These are phyloP conservation scores for Mycosphaerella sp. DNA, from an alignment of 2,329 filamentous ascomycete genomes.

Conservation along the genomic window DNA sequence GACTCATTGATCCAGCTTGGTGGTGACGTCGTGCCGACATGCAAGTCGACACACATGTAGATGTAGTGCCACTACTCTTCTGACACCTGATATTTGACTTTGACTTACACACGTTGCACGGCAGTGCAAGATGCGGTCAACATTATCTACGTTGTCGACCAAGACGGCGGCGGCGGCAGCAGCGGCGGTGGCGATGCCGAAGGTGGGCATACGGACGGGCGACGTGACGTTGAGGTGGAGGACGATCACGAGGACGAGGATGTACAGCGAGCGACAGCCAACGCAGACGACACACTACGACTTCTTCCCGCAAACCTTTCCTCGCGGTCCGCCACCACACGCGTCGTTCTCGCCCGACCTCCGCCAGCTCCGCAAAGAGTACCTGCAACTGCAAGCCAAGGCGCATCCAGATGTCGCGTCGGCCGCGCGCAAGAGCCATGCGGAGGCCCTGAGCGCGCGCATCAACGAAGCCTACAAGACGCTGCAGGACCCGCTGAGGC, in stretches of 20 bases:
- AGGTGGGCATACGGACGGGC: neutral
- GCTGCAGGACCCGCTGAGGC: conserved; percentile 65
- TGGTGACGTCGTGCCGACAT: conserved; percentile 6
- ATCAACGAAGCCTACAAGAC: conserved; percentile 94
- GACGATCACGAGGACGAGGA: neutral
- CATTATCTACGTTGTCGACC: neutral
- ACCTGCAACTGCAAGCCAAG: conserved; percentile 72
- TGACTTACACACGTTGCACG: neutral
- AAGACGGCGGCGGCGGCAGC: neutral
- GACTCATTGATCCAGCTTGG: conserved; percentile 5
- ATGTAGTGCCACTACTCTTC: neutral
- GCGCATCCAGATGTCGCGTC: conserved; percentile 66
- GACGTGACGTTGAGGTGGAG: no score
- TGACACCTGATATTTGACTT: no score
- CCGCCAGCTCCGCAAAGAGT: conserved; percentile 69
- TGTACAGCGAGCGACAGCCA: neutral
- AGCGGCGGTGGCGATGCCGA: conserved; percentile 2
- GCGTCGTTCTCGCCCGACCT: conserved; percentile 71
- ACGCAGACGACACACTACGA: conserved; percentile 62
- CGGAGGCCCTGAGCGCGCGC: conserved; percentile 70
- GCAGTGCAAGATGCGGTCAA: neutral
- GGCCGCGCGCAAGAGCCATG: conserved; percentile 49
- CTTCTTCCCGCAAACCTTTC: conserved; percentile 77
- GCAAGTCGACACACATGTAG: neutral
- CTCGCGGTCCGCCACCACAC: conserved; percentile 67